These are phyloP conservation scores for Tetraselmis chui DNA, from an alignment of 139 green algal species.

Conservation along the genomic window DNA sequence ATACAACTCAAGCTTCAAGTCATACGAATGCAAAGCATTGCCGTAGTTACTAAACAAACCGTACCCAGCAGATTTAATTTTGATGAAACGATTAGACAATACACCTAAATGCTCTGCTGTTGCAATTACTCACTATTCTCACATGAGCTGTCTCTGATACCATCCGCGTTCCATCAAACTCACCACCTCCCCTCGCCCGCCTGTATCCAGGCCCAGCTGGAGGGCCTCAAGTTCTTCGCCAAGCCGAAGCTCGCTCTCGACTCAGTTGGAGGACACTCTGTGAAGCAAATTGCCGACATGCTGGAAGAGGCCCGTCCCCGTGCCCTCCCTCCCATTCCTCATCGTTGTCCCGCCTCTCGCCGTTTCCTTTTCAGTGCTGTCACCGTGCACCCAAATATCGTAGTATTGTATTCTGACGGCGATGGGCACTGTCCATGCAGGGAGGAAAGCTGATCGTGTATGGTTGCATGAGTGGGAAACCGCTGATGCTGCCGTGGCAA, in stretches of 20 bases:
- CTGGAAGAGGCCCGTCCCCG: slow-evolving; percentile 37
- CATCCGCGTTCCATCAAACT: no score
- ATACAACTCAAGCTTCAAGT: no score
- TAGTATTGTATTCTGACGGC: slow-evolving; percentile 4
- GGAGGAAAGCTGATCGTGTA: slow-evolving; percentile 70
- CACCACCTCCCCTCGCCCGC: no score
- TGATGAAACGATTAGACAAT: no score
- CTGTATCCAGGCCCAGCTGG: slow-evolving; percentile 51
- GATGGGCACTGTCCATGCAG: slow-evolving; percentile 11
- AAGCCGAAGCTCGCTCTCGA: slow-evolving; percentile 79
- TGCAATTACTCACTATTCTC: no score
- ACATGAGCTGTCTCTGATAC: no score
- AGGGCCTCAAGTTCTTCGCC: slow-evolving; percentile 68
- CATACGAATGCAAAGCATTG: no score
- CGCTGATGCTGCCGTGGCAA: slow-evolving; percentile 60
- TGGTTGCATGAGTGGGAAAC: slow-evolving; percentile 61
- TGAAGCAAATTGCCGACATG: slow-evolving; percentile 48
- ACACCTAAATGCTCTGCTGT: no score
- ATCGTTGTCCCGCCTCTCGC: no score
- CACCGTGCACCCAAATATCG: neutral
- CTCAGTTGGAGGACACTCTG: slow-evolving; percentile 62
- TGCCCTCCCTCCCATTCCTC: neutral
- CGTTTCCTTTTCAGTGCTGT: neutral
- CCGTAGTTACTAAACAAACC: no score
- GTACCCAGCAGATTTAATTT: no score